These are phyloP conservation scores for Tricholoma saponaceum DNA, from an alignment of 768 basidiomycete species.

Conservation along the genomic window DNA sequence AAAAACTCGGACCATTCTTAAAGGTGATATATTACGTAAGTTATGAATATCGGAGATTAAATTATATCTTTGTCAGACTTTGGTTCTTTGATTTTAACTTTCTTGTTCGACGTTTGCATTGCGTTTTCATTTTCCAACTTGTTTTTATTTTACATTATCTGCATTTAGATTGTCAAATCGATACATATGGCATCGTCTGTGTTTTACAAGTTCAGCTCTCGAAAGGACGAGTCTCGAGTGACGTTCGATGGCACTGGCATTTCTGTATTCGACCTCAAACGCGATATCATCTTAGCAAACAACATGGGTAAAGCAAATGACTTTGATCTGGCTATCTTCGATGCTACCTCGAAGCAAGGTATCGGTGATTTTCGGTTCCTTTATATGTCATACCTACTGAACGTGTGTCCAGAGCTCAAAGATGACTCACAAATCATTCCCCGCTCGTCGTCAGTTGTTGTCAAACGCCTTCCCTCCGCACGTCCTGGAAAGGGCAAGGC, in stretches of 20 bases:
- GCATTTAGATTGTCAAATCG: constrained; percentile 27
- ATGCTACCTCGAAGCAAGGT: constrained; percentile 90
- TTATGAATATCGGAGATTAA: not conserved
- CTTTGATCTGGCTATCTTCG: constrained; percentile 89
- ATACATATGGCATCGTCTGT: constrained; percentile 92
- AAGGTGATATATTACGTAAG: constrained; percentile 1
- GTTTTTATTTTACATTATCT: constrained; percentile 17
- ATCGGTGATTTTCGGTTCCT: constrained; percentile 15
- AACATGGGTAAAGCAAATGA: constrained; percentile 95
- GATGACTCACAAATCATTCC: constrained; percentile 92
- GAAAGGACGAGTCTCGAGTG: constrained; percentile 91
- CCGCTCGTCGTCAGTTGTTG: constrained; percentile 90
- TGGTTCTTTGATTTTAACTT: no score
- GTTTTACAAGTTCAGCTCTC: constrained; percentile 97
- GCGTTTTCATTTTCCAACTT: not conserved
- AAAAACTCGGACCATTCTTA: constrained; percentile 15
- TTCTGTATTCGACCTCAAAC: constrained; percentile 98
- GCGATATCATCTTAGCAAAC: constrained; percentile 95
- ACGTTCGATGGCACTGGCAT: constrained; percentile 99
- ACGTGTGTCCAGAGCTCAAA: constrained; percentile 64
- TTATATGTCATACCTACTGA: not conserved
- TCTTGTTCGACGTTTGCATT: not conserved
- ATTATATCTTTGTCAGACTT: no score
- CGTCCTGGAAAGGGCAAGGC: constrained; percentile 83
- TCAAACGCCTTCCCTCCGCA: constrained; percentile 82